phyloP scores from a whole-genome alignment of 768 basidiomycete species.

The Termitomyces sp. region DNA sequence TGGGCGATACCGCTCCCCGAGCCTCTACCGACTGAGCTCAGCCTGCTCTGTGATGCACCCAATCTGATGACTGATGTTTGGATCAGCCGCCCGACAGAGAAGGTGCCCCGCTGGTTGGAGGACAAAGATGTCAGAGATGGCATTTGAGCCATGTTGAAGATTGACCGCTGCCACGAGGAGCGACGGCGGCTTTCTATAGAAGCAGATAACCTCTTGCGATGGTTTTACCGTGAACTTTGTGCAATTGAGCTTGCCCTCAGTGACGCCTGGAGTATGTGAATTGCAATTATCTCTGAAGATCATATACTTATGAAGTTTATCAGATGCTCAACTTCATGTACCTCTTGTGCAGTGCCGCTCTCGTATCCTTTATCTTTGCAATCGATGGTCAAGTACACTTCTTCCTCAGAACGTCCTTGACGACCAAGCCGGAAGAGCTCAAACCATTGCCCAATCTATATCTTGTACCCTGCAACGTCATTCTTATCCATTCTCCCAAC shows the following conservation, averaged over 20 bases:
- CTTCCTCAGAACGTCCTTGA: background rate
- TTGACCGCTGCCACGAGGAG: slow-evolving; percentile 16
- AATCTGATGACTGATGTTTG: slow-evolving; percentile 35
- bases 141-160: slow-evolving; percentile 15
- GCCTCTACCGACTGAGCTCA: slow-evolving; percentile 27
- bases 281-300: background rate
- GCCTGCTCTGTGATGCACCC: slow-evolving; percentile 16
- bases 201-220: slow-evolving; percentile 30
- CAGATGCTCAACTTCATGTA: background rate
- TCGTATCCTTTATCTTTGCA: no score
- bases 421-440: background rate
- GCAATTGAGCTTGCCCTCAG: slow-evolving; percentile 21
- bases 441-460: background rate
- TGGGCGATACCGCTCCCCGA: slow-evolving; percentile 29
- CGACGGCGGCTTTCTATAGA: slow-evolving; percentile 9
- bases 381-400: background rate
- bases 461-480: background rate
- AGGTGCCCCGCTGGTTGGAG: slow-evolving; percentile 27
- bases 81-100: slow-evolving; percentile 17
- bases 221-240: slow-evolving; percentile 28
- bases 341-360: background rate
- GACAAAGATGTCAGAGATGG: slow-evolving; percentile 20
- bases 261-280: background rate
- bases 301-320: background rate
- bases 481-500: background rate